Base-by-base conservation (phyloP, 2,329 filamentous ascomycete genomes). In the Myriosclerotinia duriaeana region DNA sequence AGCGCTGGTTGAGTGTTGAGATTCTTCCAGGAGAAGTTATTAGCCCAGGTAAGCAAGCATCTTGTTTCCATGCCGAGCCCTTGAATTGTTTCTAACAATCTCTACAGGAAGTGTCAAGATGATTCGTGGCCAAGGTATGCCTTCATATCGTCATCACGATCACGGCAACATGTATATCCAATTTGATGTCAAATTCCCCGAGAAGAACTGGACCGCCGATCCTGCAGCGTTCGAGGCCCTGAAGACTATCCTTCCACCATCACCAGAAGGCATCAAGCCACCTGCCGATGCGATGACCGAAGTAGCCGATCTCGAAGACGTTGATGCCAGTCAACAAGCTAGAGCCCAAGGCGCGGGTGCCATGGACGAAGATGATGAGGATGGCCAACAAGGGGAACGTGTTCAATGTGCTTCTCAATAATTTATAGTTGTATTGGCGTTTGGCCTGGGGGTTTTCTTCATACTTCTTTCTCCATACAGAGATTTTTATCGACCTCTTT, bases 151-250 rank as follows among this genome's bases (percentile, higher is more conserved):
- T 74, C 95, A 98, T 80, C 95, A 99, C 83, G 91, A 98, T 80
- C 88, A 86, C 77, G 95, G 95, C 76, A 97, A 99, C 81, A 84
- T 99, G 74, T 99, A 95, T 83, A 93, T 99, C 76, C 92, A 96
- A 78, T 99, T 99, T 82, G 89, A 91, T 76, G 93, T 99, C 80
- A 97, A 96, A 81, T 98, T 99, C 85, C 95, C 95, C 59, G 89
- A 91, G 76, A 89, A 88, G 81, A 83, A 86, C 76, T 90, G 87
- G 85, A 85, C 86, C 48, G 77, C 85, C 48, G 83, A 89, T 62
- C 82, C 87, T 20, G 83, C 87, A 67, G 89, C 91, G 69, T 90
- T 96, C 73, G 87, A 91, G 66, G 83, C 89, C 15, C 88, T 99
- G 50, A 93, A 95, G 76, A 85, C 88, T 73, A 88, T 97, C 65